Base-by-base conservation (phyloP, 805 yeast species). In the Saturnispora gosingensis region DNA sequence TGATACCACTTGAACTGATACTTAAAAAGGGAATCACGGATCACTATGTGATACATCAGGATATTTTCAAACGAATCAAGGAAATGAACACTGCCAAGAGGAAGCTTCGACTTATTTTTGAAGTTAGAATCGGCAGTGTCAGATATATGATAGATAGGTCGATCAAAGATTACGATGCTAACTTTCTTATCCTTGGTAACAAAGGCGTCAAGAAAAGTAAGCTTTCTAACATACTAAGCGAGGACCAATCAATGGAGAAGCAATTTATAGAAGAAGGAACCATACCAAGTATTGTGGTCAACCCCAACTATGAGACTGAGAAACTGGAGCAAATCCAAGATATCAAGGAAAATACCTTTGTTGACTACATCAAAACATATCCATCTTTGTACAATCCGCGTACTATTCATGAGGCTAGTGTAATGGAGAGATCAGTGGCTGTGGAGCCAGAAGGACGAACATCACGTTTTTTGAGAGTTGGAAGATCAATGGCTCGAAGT, bases 181-280 rank as follows among this genome's bases (percentile, higher is more conserved):
- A 70, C 3, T 59, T 72, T 18, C 59, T 76, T 46, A 66, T 75
- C 11, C 76, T 75, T 39, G 80, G 80, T 4, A 71, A 77, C 3
- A 65, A 69, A 25, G 67, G 68, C 36, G 57, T 65, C 3, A 61
- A 59, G 22, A 63, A 67, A 48, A 67, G 72, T 16, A 74, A 74
- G 0, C 65, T 75, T 2, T 32, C 53, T 50, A 71, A 63, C 43
- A 63, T 72, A 4, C 54, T 74, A 45, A 60, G 60, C 16, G 56
- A 66, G 7, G 74, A 77, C 0, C 74, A 75, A 36, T 70, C 77
- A 2, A 64, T 76, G 60, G 73, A 77, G 3, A 75, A 75, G 54
- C 71, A 72, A 54, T 75, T 74, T 56, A 58, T 76, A n/a, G 74
- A 73, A 53, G 71, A 69, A 50, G 71, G 76, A 7, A 68, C 68